Percentiles rank a stretch among this genome's conserved stretches.
These are phyloP conservation scores for Alternaria rosae DNA, from an alignment of 2,329 filamentous ascomycete genomes.

Conservation along the genomic window DNA sequence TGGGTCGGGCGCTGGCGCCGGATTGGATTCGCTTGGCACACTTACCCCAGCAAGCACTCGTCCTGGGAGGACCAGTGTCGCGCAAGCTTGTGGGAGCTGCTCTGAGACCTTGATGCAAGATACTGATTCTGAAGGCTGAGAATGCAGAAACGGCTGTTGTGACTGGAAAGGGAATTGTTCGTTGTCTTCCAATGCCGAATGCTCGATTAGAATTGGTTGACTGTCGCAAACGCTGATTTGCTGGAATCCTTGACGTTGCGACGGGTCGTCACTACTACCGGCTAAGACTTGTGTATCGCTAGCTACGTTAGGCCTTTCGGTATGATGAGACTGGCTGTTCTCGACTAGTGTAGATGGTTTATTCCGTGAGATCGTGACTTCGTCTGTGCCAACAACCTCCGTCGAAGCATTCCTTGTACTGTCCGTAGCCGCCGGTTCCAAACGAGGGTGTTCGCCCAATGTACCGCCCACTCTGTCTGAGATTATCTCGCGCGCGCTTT, in stretches of 20 bases:
- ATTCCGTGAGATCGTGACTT: neutral
- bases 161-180: constrained; percentile 22
- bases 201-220: constrained; percentile 17
- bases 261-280: neutral
- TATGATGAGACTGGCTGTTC: neutral
- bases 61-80: neutral
- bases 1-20: constrained; percentile 3
- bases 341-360: neutral
- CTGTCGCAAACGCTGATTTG: constrained; percentile 3
- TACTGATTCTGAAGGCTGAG: neutral
- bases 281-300: neutral
- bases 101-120: neutral
- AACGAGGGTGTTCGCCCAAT: neutral
- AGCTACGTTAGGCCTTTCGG: neutral
- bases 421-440: neutral
- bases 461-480: neutral
- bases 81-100: neutral
- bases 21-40: constrained; percentile 3
- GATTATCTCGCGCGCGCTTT: neutral
- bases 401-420: neutral
- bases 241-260: neutral
- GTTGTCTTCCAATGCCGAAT: constrained; percentile 12
- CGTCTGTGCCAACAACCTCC: neutral
- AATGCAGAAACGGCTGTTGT: constrained; percentile 11
- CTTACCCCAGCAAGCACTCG: constrained; percentile 1